Conservation (phyloP, 331 rosid species). For the Prunus yedoensis region DNA sequence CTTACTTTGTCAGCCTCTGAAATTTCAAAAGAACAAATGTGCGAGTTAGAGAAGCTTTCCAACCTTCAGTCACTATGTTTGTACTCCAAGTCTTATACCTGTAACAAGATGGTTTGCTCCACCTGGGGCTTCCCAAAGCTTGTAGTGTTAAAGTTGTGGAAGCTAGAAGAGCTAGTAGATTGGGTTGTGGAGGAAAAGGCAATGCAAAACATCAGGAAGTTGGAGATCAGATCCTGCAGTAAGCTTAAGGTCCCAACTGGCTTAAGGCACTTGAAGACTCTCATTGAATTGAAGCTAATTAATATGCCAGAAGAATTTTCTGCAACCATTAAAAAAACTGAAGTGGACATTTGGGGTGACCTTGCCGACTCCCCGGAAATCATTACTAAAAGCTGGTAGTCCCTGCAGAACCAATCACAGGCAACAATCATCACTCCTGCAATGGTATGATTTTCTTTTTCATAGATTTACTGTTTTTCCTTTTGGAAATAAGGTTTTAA, state of each 20-base stretch:
- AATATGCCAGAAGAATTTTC: constrained; percentile 17
- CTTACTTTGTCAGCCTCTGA: constrained; percentile 41
- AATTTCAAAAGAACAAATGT: constrained; percentile 28
- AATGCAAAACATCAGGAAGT: constrained; percentile 24
- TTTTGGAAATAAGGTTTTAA: too few relatives aligned
- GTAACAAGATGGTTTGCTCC: constrained; percentile 23
- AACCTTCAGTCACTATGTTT: constrained; percentile 24
- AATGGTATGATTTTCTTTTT: neutral
- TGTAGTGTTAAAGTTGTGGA: constrained; percentile 36
- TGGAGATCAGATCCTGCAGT: constrained; percentile 32
- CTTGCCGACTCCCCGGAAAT: neutral
- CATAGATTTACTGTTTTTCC: neutral
- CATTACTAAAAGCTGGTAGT: neutral
- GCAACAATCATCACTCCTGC: neutral
- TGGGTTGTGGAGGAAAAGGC: constrained; percentile 31
- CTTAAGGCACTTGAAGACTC: constrained; percentile 22
- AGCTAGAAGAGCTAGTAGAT: constrained; percentile 4
- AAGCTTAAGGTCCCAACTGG: constrained; percentile 15
- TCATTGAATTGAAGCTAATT: constrained; percentile 23
- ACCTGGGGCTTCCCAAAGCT: constrained; percentile 26
- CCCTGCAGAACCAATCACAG: neutral
- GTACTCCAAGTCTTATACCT: constrained; percentile 23
- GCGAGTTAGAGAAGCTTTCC: constrained; percentile 18
- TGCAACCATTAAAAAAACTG: neutral
- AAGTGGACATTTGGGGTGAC: neutral